Percentiles rank a stretch among this genome's conserved stretches.
Conservation (phyloP, 768 basidiomycete genomes). For the Panaeolus papilionaceus region DNA sequence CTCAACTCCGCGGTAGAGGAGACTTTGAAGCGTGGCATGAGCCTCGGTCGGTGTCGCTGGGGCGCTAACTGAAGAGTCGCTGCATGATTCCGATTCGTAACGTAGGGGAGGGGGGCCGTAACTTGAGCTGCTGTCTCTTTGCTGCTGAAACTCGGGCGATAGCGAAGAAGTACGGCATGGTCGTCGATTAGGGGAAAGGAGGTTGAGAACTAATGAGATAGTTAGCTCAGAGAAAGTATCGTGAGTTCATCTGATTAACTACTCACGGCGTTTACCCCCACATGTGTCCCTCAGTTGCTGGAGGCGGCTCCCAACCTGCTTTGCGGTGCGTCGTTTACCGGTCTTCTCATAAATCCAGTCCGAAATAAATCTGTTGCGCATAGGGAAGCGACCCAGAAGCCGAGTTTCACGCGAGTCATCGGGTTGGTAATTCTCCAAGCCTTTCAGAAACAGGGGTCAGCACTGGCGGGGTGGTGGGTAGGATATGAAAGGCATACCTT, state of each 20-base stretch:
- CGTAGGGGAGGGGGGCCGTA: conserved; percentile 33
- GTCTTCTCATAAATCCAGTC: conserved; percentile 76
- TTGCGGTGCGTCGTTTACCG: conserved; percentile 73
- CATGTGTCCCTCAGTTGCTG: conserved; percentile 80
- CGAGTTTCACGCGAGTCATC: conserved; percentile 76
- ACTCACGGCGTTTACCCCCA: conserved; percentile 74
- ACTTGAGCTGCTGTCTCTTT: conserved; percentile 29
- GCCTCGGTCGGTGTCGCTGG: conserved; percentile 47
- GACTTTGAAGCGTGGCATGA: conserved; percentile 38
- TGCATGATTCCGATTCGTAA: conserved; percentile 43
- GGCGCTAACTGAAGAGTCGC: conserved; percentile 44
- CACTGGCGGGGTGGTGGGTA: conserved; percentile 9
- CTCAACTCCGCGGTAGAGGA: conserved; percentile 39
- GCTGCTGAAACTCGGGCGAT: conserved; percentile 35
- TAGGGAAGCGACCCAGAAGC: conserved; percentile 76
- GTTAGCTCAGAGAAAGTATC: conserved; percentile 19
- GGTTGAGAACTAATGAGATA: conserved; percentile 47
- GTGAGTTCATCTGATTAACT: conserved; percentile 15
- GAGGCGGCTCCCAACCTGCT: conserved; percentile 82
- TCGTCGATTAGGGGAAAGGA: conserved; percentile 46
- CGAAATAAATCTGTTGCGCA: conserved; percentile 82
- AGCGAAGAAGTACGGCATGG: conserved; percentile 35
- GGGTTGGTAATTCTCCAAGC: conserved; percentile 74
- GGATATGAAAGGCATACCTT: conserved; percentile 52
- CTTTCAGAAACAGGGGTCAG: conserved; percentile 39